Evolutionary conservation across 257 asterid species (phyloP).

Genomic region (Forsythia suspensa): DNA sequence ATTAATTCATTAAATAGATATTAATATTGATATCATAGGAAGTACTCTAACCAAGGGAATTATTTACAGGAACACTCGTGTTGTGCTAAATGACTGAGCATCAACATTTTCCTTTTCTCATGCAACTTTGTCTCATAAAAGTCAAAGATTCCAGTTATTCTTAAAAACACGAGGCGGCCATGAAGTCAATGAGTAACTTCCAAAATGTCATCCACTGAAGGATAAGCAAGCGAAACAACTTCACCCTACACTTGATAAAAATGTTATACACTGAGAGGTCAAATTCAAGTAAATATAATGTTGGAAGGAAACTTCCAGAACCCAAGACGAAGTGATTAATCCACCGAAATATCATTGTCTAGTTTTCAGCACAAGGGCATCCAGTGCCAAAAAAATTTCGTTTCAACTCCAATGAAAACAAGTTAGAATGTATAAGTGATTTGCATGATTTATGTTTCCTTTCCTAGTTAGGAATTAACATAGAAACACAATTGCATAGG

Average conservation of each 20-base stretch:
- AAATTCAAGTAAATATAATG: not conserved
- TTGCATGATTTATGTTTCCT: no score
- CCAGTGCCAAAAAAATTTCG: not conserved
- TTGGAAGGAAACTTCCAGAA: not conserved
- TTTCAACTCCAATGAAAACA: not conserved
- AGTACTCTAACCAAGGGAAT: not conserved
- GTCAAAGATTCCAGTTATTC: not conserved
- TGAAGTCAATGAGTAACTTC: not conserved
- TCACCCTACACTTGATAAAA: not conserved
- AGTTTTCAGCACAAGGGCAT: not conserved
- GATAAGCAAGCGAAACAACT: not conserved
- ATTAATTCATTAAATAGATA: not conserved
- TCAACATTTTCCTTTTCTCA: not conserved
- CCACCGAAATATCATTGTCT: no score
- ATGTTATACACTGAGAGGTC: not conserved
- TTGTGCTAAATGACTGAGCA: not conserved
- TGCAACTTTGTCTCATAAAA: not conserved
- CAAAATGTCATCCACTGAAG: not conserved
- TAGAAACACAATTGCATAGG: no score
- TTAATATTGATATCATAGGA: not conserved
- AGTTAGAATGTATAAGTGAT: no score
- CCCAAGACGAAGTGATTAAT: no score
- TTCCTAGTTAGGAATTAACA: no score
- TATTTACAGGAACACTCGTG: not conserved
- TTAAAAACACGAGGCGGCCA: not conserved